Conservation (phyloP, 345 rosid genomes). For the Cardiospermum halicacabum region DNA sequence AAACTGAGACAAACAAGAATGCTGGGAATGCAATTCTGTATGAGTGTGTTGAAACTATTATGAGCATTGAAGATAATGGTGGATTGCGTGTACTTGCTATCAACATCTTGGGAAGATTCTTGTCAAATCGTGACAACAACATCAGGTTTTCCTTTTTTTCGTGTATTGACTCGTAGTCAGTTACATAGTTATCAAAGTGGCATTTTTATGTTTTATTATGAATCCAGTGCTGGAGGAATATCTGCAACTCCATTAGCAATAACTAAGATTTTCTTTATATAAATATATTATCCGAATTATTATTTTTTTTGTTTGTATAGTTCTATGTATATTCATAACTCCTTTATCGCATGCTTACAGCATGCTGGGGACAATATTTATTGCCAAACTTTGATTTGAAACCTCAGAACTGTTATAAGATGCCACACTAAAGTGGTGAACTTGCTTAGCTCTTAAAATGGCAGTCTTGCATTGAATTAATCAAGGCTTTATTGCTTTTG, state of each 20-base stretch:
- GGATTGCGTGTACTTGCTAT: constrained; percentile 99
- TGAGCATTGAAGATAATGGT: constrained; percentile 95
- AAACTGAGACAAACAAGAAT: constrained; percentile 96
- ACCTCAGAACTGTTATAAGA: not conserved
- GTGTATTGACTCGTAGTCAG: not conserved
- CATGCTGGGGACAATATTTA: constrained; percentile 2
- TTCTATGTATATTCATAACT: not conserved
- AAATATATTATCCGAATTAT: no score
- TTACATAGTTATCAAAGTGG: not conserved
- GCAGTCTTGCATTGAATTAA: not conserved
- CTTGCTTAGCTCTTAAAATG: constrained; percentile 4
- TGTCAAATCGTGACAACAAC: constrained; percentile 98
- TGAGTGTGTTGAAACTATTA: constrained; percentile 95
- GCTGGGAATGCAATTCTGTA: constrained; percentile 99
- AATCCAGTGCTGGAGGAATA: not conserved
- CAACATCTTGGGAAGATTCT: constrained; percentile 93
- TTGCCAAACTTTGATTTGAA: not conserved
- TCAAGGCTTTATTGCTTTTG: not conserved
- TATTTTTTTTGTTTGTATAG: no score
- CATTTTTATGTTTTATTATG: not conserved
- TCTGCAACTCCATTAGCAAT: not conserved
- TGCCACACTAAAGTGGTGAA: constrained; percentile 3
- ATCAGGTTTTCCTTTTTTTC: constrained; percentile 54
- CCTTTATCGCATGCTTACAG: not conserved
- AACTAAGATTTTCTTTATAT: not conserved